Base-by-base conservation (phyloP, 2,329 filamentous ascomycete genomes). In the Paecilomyces sp. region DNA sequence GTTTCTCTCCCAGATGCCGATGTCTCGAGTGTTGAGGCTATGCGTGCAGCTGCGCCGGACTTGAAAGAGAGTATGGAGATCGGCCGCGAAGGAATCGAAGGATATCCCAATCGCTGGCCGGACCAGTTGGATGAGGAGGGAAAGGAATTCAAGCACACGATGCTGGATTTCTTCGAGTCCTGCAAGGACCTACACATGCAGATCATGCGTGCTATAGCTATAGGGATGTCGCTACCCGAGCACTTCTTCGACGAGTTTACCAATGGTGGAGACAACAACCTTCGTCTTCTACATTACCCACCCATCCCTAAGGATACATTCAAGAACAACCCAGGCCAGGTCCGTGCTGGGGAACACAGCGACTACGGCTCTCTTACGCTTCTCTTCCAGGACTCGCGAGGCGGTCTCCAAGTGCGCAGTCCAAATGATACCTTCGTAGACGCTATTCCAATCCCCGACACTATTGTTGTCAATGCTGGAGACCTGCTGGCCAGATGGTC, bases 401-500 rank as follows among this genome's bases (percentile, higher is more conserved):
- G 84, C 2, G 84, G 84, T 0, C 70, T 87, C 30, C 83, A 87
- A 67, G 84, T 86, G 3, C 83, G 85, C 67, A 88, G 86, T 55
- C 91, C 91, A 0, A 87, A 84, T 50, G 90, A 90, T 1, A 85
- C 82, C 0, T 96, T 92, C 68, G 86, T 96, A 47, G 85, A 96
- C 68, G 92, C 90, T 1, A 91, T 85, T 6, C 92, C 92, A 0
- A 93, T 96, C 61, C 80, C 86, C 36, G 87, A 86, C 58, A 92
- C 91, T 0, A 88, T 94, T 50, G 90, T 97, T 11, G 84, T 96
- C 64, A 97, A 97, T 69, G 92, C 92, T 0, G 92, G 92, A 1
- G 92, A 97, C 71, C 72, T 97, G 65, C 79, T 97, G 56, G 88
- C 90, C 1, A 82, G 92, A 57, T 96, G 92, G 92, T 91, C 89